These are phyloP conservation scores for Herpetomonas samuelpessoai DNA, from an alignment of 208 protist species.

Conservation along the genomic window DNA sequence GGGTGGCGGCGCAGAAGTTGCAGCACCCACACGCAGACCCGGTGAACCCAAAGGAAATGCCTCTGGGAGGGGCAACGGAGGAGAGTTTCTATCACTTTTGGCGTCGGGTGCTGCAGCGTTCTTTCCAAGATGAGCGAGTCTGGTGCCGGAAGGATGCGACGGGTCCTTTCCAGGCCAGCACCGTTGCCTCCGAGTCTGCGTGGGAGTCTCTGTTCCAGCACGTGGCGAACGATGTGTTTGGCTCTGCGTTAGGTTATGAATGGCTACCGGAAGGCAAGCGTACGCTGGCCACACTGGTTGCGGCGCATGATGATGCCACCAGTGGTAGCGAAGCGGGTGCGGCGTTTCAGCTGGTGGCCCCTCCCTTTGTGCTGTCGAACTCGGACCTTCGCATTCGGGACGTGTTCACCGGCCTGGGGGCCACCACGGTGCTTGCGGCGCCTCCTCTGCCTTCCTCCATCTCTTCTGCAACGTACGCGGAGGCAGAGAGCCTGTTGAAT, in stretches of 20 bases:
- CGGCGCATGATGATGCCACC: too few species aligned
- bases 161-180: too few species aligned
- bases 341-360: slow-evolving; percentile 18
- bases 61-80: slow-evolving; percentile 40
- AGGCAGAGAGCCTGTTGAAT: too few species aligned
- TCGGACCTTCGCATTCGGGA: slow-evolving; percentile 26
- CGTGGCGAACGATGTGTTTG: slow-evolving; percentile 34
- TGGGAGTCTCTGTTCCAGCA: slow-evolving; percentile 22
- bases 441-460: slow-evolving; percentile 6
- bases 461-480: too few species aligned
- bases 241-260: slow-evolving; percentile 36
- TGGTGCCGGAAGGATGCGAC: neutral
- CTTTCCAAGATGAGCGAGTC: slow-evolving; percentile 5
- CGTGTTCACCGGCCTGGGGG: slow-evolving; percentile 31
- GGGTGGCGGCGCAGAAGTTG: slow-evolving; percentile 11
- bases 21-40: too few species aligned
- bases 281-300: slow-evolving; percentile 34
- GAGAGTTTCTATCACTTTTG: slow-evolving; percentile 37
- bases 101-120: slow-evolving; percentile 28
- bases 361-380: slow-evolving; percentile 54
- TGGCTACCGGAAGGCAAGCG: slow-evolving; percentile 48
- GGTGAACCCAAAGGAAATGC: slow-evolving; percentile 55
- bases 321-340: too few species aligned
- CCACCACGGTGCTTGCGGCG: neutral
- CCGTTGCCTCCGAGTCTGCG: too few species aligned